Base-by-base conservation (phyloP, 306 rosid species). In the Oemleria cerasiformis region DNA sequence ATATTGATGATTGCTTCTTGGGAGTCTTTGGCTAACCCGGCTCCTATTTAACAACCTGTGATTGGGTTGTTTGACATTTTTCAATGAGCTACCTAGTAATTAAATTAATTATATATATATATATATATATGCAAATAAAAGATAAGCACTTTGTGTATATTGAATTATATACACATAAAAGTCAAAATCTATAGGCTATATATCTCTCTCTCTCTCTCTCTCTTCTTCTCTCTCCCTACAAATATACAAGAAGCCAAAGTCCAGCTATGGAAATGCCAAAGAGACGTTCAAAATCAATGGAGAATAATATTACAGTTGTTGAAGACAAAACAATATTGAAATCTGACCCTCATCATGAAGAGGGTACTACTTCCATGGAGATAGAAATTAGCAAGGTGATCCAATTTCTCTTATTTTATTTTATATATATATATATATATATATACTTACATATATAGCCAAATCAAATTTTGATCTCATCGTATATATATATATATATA, bases 161-260 rank as follows among this genome's bases (percentile, higher is more conserved):
- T 36, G 20, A 60, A 13, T 50, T 1, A 39, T 39, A 57, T 25
- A 41, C 61, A 66, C 75, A 76, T 73, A 61, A 30, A 71, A 80
- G 87, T 87, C 78, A 73, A 72, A 77, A 55, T 74, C 49, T 73
- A 49, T 7, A 66, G 77, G 79, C 76, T 61, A 3, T 70, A 5
- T 17, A n/a, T n/a, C n/a, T n/a, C n/a, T 30, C 36, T 55, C 34
- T 58, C 23, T n/a, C 34, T 36, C 6, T 60, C 60, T 63, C 45
- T 56, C 14, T 30, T 30, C 36, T 30, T 30, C 41, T 23, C 39
- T 42, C 56, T 55, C 67, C 41, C 67, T 54, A 44, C 47, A 49
- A 64, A 48, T 50, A 71, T 70, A 75, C 11, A 59, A 65, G 78
- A 75, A 66, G 75, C 75, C 67, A 47, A 50, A 65, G 50, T 41